phyloP scores from a whole-genome alignment of 2,329 filamentous ascomycete species.

The Stylonectria norvegica region DNA sequence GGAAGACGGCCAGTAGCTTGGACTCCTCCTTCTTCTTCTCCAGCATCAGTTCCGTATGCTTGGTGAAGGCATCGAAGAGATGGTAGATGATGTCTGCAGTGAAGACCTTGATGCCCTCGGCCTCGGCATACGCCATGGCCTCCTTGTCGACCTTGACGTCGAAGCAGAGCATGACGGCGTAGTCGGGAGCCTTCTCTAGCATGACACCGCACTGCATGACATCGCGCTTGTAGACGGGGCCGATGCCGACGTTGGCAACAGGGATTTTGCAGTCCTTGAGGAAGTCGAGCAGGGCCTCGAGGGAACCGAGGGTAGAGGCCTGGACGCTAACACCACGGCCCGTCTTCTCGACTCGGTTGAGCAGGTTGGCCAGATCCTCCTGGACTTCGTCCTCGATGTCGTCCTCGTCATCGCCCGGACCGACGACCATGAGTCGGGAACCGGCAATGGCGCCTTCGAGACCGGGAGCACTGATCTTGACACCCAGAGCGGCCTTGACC shows the following conservation, averaged over 20 bases:
- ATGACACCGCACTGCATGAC: slow-evolving; percentile 94
- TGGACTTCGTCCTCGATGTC: slow-evolving; percentile 97
- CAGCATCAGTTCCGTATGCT: slow-evolving; percentile 82
- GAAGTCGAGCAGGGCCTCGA: slow-evolving; percentile 96
- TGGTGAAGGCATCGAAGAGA: slow-evolving; percentile 93
- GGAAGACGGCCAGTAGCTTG: slow-evolving; percentile 95
- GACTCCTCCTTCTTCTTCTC: slow-evolving; percentile 95
- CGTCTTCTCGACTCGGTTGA: slow-evolving; percentile 86
- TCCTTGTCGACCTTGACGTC: slow-evolving; percentile 99
- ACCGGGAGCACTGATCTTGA: slow-evolving; percentile 96
- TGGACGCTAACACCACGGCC: slow-evolving; percentile 95
- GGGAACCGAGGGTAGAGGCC: slow-evolving; percentile 92
- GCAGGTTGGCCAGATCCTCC: slow-evolving; percentile 85
- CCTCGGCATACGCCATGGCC: slow-evolving; percentile 83
- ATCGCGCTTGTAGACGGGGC: slow-evolving; percentile 96
- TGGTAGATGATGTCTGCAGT: slow-evolving; percentile 99
- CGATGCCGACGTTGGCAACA: slow-evolving; percentile 94
- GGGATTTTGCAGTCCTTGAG: slow-evolving; percentile 94
- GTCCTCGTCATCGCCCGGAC: slow-evolving; percentile 92
- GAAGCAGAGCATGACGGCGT: slow-evolving; percentile 99
- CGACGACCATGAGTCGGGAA: slow-evolving; percentile 89
- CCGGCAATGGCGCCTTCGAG: slow-evolving; percentile 95
- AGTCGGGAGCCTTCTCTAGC: slow-evolving; percentile 93
- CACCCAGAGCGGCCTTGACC: slow-evolving; percentile 95
- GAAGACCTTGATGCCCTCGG: slow-evolving; percentile 95